Evolutionary conservation across 2,329 filamentous ascomycete species (phyloP), one percentile per base, ranked within the genome.

Genomic region (Pestalotiopsis sp.): DNA sequence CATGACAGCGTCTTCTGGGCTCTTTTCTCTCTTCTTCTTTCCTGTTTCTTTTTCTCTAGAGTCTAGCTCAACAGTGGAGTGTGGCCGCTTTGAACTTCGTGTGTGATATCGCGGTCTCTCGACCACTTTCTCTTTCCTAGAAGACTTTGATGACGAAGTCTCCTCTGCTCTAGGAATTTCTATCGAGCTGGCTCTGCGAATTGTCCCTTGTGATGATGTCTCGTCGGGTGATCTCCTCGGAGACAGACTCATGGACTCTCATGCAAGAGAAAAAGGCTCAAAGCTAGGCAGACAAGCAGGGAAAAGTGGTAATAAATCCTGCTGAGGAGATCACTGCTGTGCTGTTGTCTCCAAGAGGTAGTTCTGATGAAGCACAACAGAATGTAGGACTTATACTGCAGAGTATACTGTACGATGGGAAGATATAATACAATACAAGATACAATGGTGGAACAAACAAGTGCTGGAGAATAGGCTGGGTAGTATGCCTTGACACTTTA

Each of bases 51-150:
- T 11, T 36, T 71, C 68, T 25, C 72, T 69, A 55, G 69, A 71
- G 17, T 65, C 68, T 1, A 65, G 65, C 20, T 57, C 65, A 17
- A 60, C 49, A n/a, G n/a, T n/a, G n/a, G n/a, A n/a, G n/a, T n/a
- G 31, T 57, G 4, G 23, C 25, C 57, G 23, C 58, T 63, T 63
- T 39, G 60, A 57, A 27, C 69, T 69, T 39, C 66, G 72, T 17
- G 69, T 72, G 27, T 23, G 69, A 64, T 71, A 70, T 49, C 69
- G 62, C 7, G 72, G 72, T 38, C 20, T 52, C 27, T 13, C 65
- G 3, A 23, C 6, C 7, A 9, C 45, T 3, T 52, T 52, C 11
- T 52, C 45, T 5, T 52, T 20, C 6, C 45, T 20, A 5, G 31
- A 25, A 52, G 38, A 45, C 12, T 17, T 38, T 45, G 31, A 17